Evolutionary conservation across 2,329 filamentous ascomycete genomes (phyloP), one percentile per base, ranked within the genome.

Genomic region (Epichloe sp.): DNA sequence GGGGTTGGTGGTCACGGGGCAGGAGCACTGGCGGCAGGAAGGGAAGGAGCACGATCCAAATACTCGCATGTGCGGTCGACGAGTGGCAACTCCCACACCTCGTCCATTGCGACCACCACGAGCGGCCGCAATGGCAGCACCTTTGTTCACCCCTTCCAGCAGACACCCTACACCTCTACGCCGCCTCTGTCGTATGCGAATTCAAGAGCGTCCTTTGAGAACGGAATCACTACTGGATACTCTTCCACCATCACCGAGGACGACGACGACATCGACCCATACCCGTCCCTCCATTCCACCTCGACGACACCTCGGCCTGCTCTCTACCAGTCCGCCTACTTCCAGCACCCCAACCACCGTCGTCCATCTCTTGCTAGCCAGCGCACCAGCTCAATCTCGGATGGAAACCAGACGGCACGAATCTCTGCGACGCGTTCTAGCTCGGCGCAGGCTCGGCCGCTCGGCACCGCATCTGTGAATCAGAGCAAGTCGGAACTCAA

Each of bases 131-230:
- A 75, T 52, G 68, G 67, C 52, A 70, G 71, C 52, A 65, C 71
- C 35, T 83, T 83, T 59, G 72, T 82, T 19, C 80, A 83, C 60
- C 80, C 80, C 26, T 83, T 82, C 57, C 78, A 82, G 61, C 80
- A 83, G 65, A 81, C 71, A 8, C 80, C 80, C 35, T 73, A 77
- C 41, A 78, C 78, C 1, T 76, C 77, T 44, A 81, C 79, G 53
- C 78, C 79, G 48, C 78, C 79, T 8, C 59, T 80, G 54, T 75
- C 77, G 23, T 80, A 80, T 61, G 73, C 77, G 56, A 77, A 77
- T 62, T 79, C 78, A 7, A 64, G 76, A 43, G 70, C 73, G 15
- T 78, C 75, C 2, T 68, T 79, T 49, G 75, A 75, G 48, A 73
- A 65, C 53, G 56, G 54, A 48, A 60, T 58, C 31, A 55, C 56